Conservation (phyloP, 345 rosid genomes). For the Syzygium grande region DNA sequence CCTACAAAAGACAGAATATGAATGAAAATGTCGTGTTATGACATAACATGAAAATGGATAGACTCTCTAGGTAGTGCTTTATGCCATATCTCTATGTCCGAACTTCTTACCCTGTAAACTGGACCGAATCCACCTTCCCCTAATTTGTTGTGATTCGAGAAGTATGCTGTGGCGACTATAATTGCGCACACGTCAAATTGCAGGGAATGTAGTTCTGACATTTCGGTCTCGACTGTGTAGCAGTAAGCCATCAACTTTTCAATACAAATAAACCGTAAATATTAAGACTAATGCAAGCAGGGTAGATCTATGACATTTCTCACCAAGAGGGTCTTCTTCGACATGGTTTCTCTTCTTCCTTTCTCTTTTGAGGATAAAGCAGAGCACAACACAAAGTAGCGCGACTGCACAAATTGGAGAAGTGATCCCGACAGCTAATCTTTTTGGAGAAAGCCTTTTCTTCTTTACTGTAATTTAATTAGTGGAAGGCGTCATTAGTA, state of each 20-base stretch:
- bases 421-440: not conserved
- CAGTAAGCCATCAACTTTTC: too few species aligned
- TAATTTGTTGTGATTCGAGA: slow-evolving; percentile 22
- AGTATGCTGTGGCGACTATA: slow-evolving; percentile 20
- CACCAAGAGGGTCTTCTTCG: not conserved
- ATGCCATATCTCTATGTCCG: too few species aligned
- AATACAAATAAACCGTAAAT: too few species aligned
- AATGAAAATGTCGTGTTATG: too few species aligned
- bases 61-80: too few species aligned
- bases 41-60: too few species aligned
- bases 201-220: not conserved
- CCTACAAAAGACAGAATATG: not conserved
- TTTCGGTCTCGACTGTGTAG: not conserved
- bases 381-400: not conserved
- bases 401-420: not conserved
- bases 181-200: not conserved
- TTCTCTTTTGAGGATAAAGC: not conserved
- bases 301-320: not conserved
- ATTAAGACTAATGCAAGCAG: too few species aligned
- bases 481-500: too few species aligned
- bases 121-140: slow-evolving; percentile 50
- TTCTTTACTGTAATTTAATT: not conserved
- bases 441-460: not conserved
- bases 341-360: not conserved
- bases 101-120: slow-evolving; percentile 4